Evolutionary conservation across 257 asterid genomes (phyloP).

Genomic region (Petrea volubilis): DNA sequence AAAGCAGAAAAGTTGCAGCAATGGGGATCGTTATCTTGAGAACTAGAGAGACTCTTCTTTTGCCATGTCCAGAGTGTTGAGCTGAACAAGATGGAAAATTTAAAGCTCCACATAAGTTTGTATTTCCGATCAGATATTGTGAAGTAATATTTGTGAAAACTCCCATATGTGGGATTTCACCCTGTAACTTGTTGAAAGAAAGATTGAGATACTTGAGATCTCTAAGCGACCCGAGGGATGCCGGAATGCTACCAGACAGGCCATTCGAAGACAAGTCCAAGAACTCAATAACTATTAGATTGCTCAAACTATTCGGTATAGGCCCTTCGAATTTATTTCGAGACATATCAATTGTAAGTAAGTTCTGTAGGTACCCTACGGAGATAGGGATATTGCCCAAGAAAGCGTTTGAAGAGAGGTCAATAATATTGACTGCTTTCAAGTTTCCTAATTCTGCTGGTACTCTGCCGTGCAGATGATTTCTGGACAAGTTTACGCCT

Average conservation of each 20-base stretch:
- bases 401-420: constrained; percentile 35
- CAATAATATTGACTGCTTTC: constrained; percentile 30
- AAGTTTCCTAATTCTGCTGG: constrained; percentile 35
- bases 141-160: constrained; percentile 27
- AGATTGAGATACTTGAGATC: constrained; percentile 38
- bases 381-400: constrained; percentile 35
- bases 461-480: constrained; percentile 31
- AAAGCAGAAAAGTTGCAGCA: constrained; percentile 12
- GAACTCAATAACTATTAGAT: constrained; percentile 27
- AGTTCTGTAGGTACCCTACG: constrained; percentile 32
- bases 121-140: constrained; percentile 37
- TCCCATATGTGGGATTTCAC: constrained; percentile 37
- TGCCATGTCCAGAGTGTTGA: background rate
- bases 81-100: constrained; percentile 24
- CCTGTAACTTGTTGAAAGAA: constrained; percentile 42
- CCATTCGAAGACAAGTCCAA: constrained; percentile 38
- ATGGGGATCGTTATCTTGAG: constrained; percentile 30
- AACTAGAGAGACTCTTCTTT: constrained; percentile 13
- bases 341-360: constrained; percentile 34
- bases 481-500: constrained; percentile 33
- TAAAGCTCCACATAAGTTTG: constrained; percentile 34
- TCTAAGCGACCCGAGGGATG: constrained; percentile 35
- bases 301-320: constrained; percentile 32
- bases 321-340: constrained; percentile 35
- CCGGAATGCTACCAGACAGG: constrained; percentile 37